phyloP scores from a whole-genome alignment of 2,329 filamentous ascomycete species.

The Ophiostoma perfectum region DNA sequence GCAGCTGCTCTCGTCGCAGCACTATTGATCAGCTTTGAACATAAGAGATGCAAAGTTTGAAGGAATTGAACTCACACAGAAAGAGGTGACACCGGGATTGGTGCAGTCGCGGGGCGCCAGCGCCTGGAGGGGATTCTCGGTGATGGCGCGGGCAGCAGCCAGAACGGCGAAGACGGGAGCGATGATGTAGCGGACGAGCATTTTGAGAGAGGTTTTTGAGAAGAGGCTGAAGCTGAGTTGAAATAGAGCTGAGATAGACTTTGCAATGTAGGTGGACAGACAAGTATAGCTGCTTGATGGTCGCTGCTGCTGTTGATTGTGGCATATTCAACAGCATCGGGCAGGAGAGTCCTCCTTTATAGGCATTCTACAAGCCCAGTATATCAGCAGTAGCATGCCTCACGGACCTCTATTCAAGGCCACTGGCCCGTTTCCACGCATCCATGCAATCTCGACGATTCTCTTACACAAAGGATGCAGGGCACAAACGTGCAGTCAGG shows the following conservation, averaged over 20 bases:
- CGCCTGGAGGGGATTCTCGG: constrained; percentile 4
- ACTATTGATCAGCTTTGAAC: background rate
- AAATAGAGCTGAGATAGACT: too few species aligned
- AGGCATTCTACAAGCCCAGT: background rate
- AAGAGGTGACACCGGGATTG: background rate
- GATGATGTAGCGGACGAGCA: background rate
- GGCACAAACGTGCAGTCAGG: background rate
- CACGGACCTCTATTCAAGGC: background rate
- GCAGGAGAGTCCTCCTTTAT: background rate
- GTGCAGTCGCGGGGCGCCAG: constrained; percentile 1
- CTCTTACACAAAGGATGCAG: background rate
- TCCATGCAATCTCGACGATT: background rate
- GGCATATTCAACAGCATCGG: too few species aligned
- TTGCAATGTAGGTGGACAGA: too few species aligned
- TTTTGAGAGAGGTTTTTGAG: background rate
- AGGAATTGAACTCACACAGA: background rate
- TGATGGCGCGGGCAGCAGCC: constrained; percentile 10
- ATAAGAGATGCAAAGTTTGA: too few species aligned
- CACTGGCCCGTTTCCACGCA: background rate
- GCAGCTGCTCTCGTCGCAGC: constrained; percentile 18
- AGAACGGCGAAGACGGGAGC: background rate
- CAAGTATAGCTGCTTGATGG: too few species aligned
- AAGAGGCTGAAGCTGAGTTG: too few species aligned
- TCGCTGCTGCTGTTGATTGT: too few species aligned
- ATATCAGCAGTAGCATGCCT: background rate